These are phyloP conservation scores for Metschnikowia cerradonensis DNA, from an alignment of 805 yeast species.

Conservation along the genomic window DNA sequence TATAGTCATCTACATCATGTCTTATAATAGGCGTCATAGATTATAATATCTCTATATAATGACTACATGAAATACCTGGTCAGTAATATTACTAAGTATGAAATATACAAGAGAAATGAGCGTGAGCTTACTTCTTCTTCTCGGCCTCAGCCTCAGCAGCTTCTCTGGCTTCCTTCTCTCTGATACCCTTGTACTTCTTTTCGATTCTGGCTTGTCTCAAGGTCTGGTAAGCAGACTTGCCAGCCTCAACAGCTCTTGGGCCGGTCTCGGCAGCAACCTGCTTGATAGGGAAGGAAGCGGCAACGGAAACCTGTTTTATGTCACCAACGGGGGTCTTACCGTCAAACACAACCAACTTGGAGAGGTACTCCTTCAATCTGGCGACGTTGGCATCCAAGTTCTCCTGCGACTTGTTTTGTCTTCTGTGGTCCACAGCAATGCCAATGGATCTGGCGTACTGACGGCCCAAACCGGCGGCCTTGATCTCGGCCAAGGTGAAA, in stretches of 20 bases:
- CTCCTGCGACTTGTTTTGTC: constrained; percentile 97
- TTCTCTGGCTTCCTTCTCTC: constrained; percentile 96
- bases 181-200: constrained; percentile 90
- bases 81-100: constrained; percentile 19
- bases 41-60: neutral
- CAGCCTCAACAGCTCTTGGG: constrained; percentile 86
- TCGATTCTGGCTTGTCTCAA: constrained; percentile 93
- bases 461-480: constrained; percentile 89
- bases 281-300: constrained; percentile 87
- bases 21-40: neutral
- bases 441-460: constrained; percentile 98
- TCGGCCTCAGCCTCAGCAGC: constrained; percentile 99
- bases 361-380: constrained; percentile 94
- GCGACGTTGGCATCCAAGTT: constrained; percentile 91
- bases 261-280: constrained; percentile 69
- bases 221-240: constrained; percentile 81
- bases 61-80: constrained; percentile 4
- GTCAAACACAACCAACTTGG: constrained; percentile 95
- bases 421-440: constrained; percentile 99
- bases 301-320: constrained; percentile 53
- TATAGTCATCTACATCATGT: no score
- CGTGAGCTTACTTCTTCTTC: constrained; percentile 66
- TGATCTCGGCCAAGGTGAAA: constrained; percentile 95
- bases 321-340: constrained; percentile 49
- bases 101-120: constrained; percentile 12